Conservation (phyloP, 441 rosid species). For the Mallotus repandus region DNA sequence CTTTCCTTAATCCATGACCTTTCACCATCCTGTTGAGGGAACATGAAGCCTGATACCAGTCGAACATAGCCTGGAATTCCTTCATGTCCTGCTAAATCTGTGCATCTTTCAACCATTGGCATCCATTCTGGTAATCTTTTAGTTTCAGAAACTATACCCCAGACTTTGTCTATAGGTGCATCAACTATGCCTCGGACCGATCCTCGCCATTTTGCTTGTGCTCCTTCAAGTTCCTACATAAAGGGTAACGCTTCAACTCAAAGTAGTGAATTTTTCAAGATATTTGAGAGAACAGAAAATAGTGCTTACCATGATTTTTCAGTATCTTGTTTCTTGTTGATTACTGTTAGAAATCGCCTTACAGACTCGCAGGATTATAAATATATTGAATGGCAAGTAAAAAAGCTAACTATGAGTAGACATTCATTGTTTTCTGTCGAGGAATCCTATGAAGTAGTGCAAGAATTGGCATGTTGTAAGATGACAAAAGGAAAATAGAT, state of each 20-base stretch:
- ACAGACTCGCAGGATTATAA: background rate
- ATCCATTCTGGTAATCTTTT: conserved; percentile 50
- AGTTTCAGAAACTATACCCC: conserved; percentile 46
- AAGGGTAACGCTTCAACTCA: background rate
- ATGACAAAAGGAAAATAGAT: conserved; percentile 20
- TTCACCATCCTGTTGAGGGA: conserved; percentile 52
- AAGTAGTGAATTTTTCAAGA: background rate
- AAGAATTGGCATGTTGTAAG: conserved; percentile 23
- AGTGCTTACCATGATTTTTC: conserved; percentile 27
- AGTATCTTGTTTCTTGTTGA: background rate
- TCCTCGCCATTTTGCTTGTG: conserved; percentile 43
- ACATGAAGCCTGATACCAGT: conserved; percentile 58
- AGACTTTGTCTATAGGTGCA: conserved; percentile 42
- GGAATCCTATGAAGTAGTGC: conserved; percentile 31
- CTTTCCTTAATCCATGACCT: conserved; percentile 65
- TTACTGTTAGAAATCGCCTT: background rate
- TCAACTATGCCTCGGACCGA: conserved; percentile 45
- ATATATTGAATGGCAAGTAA: background rate
- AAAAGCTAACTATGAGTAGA: background rate
- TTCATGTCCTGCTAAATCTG: conserved; percentile 42
- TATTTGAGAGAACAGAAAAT: background rate
- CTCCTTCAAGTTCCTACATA: conserved; percentile 26
- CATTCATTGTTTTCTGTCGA: conserved; percentile 17
- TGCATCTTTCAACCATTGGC: conserved; percentile 58
- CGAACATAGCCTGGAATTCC: conserved; percentile 46